Base-by-base conservation (phyloP, 2,329 filamentous ascomycete genomes). In the Monosporascus sp. region DNA sequence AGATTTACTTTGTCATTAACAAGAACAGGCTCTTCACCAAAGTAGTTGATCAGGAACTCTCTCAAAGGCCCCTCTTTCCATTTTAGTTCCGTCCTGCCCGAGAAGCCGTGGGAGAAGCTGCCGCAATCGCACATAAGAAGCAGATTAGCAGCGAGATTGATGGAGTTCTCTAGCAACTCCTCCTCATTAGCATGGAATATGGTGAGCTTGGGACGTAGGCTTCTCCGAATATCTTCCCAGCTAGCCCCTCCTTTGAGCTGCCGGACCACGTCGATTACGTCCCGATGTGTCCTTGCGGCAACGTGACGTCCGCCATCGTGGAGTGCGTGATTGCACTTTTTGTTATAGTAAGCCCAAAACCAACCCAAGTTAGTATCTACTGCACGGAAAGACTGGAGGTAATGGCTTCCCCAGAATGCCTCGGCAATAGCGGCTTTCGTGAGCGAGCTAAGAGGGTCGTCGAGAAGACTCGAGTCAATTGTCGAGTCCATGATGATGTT, bases 41-140 rank as follows among this genome's bases (percentile, higher is more conserved):
- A 44, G 41, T 20, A 9, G 5, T 44, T 6, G 4, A 5, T 14
- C 5, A 44, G 41, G 20, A 9, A 24, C n/a, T 44, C 41, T 16
- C 20, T 2, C 20, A 44, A 16, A 44, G 41, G 20, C 20, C 41
- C 41, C 2, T 24, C n/a, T 16, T 6, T 44, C 41, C 41, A 44
- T 14, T 44, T 22, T 20, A 44, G 41, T 24, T 20, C 49, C 19
- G 56, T 62, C 5, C 58, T 58, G 0, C 52, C 49, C 2, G 41
- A 51, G 9, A 40, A 31, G 26, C 22, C 41, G 26, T 43, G 37
- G 5, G 26, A n/a, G 2, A 40, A 45, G 36, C 27, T 22, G 5
- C 47, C 52, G 17, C 49, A 53, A 16, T 53, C 34, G 37, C 47
- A 43, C 52, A 53, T 46, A n/a, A 53, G 46, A 19, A 50, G 27